phyloP scores from a whole-genome alignment of 1,139 yeast genomes.

The Hemisphaericaspora lyxosophila region DNA sequence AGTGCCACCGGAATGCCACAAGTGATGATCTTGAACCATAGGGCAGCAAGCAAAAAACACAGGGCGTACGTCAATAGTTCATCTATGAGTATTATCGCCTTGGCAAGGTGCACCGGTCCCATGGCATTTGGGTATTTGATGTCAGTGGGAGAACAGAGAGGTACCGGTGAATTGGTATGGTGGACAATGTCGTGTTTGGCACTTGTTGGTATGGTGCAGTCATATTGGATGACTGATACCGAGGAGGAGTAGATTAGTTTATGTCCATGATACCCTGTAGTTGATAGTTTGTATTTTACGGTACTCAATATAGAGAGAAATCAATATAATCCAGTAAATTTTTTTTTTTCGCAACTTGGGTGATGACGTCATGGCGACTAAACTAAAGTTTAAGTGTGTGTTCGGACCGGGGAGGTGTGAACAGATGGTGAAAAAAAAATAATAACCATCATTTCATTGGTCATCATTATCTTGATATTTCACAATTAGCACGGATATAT shows the following conservation, averaged over 20 bases:
- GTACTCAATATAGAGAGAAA: too few species aligned
- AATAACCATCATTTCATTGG: too few species aligned
- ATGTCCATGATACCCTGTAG: too few species aligned
- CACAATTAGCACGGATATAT: too few species aligned
- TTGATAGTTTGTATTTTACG: too few species aligned
- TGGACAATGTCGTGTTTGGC: constrained; percentile 13
- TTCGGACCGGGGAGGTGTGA: too few species aligned
- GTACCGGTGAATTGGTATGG: constrained; percentile 9
- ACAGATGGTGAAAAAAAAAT: too few species aligned
- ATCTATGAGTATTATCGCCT: constrained; percentile 47
- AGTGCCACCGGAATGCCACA: constrained; percentile 39
- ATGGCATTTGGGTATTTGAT: constrained; percentile 56
- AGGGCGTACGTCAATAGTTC: constrained; percentile 79
- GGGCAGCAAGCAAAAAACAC: constrained; percentile 80
- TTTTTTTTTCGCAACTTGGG: too few species aligned
- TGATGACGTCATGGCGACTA: too few species aligned
- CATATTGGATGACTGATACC: constrained; percentile 12
- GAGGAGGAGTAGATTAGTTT: constrained; percentile 9
- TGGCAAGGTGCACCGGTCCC: constrained; percentile 60
- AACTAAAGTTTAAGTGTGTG: too few species aligned
- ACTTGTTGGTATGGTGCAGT: constrained; percentile 12
- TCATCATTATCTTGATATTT: too few species aligned
- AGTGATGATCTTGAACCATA: constrained; percentile 60
- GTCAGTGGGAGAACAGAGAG: constrained; percentile 7
- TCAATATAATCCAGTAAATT: too few species aligned